A percentile compares a stretch with the other conserved stretches of the same genome.
Evolutionary conservation across 371 early-diverging fungal species (phyloP).

Genomic region (Dichotomocladium elegans): DNA sequence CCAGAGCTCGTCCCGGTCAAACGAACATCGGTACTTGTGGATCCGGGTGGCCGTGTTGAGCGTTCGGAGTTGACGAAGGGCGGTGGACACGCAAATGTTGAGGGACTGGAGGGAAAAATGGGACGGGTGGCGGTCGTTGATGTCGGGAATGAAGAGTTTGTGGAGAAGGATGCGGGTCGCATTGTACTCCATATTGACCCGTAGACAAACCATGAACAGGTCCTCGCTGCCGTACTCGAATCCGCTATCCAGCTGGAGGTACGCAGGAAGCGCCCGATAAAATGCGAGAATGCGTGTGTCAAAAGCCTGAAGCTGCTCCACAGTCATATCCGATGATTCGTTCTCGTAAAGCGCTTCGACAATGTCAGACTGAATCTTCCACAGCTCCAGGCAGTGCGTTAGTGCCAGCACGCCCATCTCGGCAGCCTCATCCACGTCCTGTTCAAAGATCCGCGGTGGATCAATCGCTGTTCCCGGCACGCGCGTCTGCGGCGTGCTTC

Average conservation of each 20-base stretch:
- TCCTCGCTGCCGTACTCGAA: conserved; percentile 44
- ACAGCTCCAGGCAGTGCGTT: conserved; percentile 25
- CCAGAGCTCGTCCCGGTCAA: conserved; percentile 46
- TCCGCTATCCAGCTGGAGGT: conserved; percentile 38
- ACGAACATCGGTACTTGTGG: conserved; percentile 31
- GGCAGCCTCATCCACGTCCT: conserved; percentile 38
- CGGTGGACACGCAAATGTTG: conserved; percentile 33
- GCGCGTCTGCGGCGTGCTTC: conserved; percentile 31
- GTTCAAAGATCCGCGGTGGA: conserved; percentile 32
- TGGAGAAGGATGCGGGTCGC: conserved; percentile 45
- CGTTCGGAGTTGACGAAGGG: conserved; percentile 27
- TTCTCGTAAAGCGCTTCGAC: conserved; percentile 33
- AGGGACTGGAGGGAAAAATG: conserved; percentile 32
- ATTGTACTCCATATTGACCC: conserved; percentile 46
- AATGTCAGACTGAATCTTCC: conserved; percentile 42
- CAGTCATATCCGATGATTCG: conserved; percentile 42
- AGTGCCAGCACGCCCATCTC: conserved; percentile 30
- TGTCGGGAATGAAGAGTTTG: conserved; percentile 41
- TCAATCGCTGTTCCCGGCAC: conserved; percentile 19
- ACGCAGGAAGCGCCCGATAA: conserved; percentile 28
- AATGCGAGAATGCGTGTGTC: conserved; percentile 27
- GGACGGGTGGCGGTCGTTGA: conserved; percentile 29
- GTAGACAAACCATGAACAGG: conserved; percentile 30
- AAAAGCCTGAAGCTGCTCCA: conserved; percentile 32
- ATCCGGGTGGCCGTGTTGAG: conserved; percentile 25